Percentiles rank a stretch among this genome's conserved stretches.
phyloP scores from a whole-genome alignment of 352 stramenopile genomes.

The Pythium vanterpoolii region DNA sequence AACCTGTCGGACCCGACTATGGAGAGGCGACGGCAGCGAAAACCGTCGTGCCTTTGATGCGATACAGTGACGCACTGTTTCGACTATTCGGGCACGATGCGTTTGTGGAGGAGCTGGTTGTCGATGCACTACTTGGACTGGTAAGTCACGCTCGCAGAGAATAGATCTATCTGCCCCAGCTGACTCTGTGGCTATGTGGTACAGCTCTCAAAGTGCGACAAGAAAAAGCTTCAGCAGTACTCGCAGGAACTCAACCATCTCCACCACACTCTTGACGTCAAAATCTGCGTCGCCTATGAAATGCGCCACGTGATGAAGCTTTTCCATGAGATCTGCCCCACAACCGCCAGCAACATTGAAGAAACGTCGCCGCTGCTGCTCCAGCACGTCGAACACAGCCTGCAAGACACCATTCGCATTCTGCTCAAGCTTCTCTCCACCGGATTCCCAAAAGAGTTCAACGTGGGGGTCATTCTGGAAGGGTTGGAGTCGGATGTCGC shows the following conservation, averaged over 20 bases:
- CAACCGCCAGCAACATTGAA: constrained; percentile 68
- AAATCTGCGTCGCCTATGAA: constrained; percentile 69
- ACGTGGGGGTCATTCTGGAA: constrained; percentile 79
- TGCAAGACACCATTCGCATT: constrained; percentile 70
- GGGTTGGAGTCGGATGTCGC: constrained; percentile 63
- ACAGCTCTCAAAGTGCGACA: constrained; percentile 47
- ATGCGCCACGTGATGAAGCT: constrained; percentile 72
- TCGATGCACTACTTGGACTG: constrained; percentile 58
- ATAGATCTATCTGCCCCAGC: background rate
- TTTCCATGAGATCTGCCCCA: constrained; percentile 70
- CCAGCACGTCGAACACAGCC: constrained; percentile 72
- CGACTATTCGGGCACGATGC: constrained; percentile 64
- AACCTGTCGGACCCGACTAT: constrained; percentile 2
- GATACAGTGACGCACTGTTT: constrained; percentile 46
- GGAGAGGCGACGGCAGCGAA: background rate
- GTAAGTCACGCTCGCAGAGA: constrained; percentile 24
- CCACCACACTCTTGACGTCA: constrained; percentile 57
- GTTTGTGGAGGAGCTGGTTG: constrained; percentile 62
- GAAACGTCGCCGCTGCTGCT: constrained; percentile 70
- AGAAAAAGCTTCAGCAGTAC: constrained; percentile 56
- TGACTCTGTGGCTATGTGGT: background rate
- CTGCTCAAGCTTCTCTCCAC: constrained; percentile 79
- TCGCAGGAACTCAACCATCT: constrained; percentile 47
- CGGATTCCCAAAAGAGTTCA: constrained; percentile 81
- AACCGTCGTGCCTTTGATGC: background rate